Conservation (phyloP, 2,329 filamentous ascomycete genomes). For the Xylariomycetidae sp. region DNA sequence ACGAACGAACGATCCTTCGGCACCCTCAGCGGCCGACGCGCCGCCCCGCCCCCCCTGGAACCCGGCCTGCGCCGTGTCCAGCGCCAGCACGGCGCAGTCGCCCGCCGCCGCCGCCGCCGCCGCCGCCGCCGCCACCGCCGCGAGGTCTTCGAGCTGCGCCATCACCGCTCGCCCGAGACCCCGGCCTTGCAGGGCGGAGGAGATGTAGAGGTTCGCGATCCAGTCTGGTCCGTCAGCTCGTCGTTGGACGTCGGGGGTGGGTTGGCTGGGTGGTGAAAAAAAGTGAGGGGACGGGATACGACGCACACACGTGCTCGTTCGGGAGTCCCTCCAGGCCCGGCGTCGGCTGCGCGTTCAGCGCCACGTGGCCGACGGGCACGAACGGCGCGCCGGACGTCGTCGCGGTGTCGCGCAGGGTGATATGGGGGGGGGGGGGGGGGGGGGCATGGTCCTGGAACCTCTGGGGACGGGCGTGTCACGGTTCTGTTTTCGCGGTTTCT, state of each 20-base stretch:
- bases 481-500: not conserved
- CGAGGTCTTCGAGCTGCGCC: constrained; percentile 2
- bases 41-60: not conserved
- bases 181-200: not conserved
- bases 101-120: not conserved
- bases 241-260: not conserved
- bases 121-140: not conserved
- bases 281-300: not conserved
- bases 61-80: constrained; percentile 2
- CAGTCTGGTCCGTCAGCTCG: constrained; percentile 1
- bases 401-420: not conserved
- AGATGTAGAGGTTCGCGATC: constrained; percentile 6
- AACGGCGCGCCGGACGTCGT: not conserved
- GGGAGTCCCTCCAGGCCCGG: not conserved
- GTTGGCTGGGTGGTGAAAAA: not conserved
- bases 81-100: not conserved
- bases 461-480: too few relatives aligned
- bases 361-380: constrained; percentile 6
- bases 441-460: too few relatives aligned
- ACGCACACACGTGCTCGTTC: constrained; percentile 3
- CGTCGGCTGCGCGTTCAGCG: constrained; percentile 3
- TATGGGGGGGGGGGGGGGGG: too few relatives aligned
- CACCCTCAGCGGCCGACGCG: not conserved
- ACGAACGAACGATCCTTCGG: not conserved
- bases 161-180: constrained; percentile 6